Evolutionary conservation across 768 basidiomycete species (phyloP), one percentile per base, ranked within the genome.

Genomic region (Tricholoma hemisulphureum): DNA sequence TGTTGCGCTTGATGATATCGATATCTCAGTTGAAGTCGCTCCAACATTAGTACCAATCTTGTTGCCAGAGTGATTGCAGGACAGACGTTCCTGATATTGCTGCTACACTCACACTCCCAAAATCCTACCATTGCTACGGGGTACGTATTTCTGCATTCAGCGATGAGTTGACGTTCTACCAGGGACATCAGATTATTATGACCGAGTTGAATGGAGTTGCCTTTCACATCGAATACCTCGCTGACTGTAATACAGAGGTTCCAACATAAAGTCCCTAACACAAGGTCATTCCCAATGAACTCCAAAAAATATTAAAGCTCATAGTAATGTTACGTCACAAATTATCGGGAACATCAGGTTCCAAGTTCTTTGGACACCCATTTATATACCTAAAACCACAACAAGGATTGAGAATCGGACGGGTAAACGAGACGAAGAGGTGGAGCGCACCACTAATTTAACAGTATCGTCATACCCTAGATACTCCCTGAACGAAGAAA

Each of bases 401-500:
- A 29, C 35, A 41, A n/a, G n/a, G n/a, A 35, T 43, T 58, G 50
- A 55, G 57, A 55, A 57, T 53, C 32, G 59, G 21, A 21, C 28
- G 61, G 32, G 20, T 53, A 23, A 20, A 54, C 32, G 9, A 16
- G 45, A 1, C 45, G 51, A 16, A 56, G 37, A 11, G 48, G 35
- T 4, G 16, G 4, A 26, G 53, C 63, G 41, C 24, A 65, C 64
- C 43, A 65, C 59, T 23, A 32, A 52, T 29, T 49, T 49, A 32
- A 55, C 43, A 13, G 57, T 56, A 52, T 41, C 39, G 26, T 55
- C 53, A 21, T 31, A 45, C 9, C 53, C 53, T 20, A 58, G 34
- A 18, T 61, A 61, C 11, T 39, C 43, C n/a, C 52, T 43, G 50
- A 69, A 67, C 2, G 51, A 58, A 10, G 51, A 37, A 20, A 63